phyloP scores from a whole-genome alignment of 2,329 filamentous ascomycete genomes.

The Coniochaeta pulveracea region DNA sequence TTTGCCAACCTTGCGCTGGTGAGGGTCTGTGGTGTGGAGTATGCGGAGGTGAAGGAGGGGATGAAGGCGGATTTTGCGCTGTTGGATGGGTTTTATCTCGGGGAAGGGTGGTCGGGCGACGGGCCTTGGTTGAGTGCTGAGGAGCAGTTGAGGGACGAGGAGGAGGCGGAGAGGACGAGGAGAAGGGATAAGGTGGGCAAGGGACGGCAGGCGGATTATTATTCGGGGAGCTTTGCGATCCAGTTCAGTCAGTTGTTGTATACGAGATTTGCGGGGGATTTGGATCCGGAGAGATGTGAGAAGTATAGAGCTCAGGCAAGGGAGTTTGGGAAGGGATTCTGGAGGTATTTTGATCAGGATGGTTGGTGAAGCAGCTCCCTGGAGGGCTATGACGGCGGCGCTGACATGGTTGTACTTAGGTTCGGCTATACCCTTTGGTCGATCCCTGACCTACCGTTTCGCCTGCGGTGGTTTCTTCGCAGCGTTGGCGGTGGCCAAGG shows the following conservation, averaged over 20 bases:
- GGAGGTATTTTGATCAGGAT: slow-evolving; percentile 27
- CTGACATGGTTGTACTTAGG: no score
- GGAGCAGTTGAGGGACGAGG: not conserved
- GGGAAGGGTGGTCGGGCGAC: slow-evolving; percentile 73
- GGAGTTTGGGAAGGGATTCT: slow-evolving; percentile 24
- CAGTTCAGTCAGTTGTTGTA: slow-evolving; percentile 72
- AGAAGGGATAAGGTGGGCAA: not conserved
- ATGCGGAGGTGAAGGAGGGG: slow-evolving; percentile 45
- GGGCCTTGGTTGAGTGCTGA: slow-evolving; percentile 34
- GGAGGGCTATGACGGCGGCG: no score
- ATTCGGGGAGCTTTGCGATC: slow-evolving; percentile 73
- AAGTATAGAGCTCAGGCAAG: slow-evolving; percentile 36
- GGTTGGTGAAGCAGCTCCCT: slow-evolving; percentile 19
- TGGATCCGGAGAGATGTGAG: slow-evolving; percentile 53
- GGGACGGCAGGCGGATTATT: slow-evolving; percentile 64
- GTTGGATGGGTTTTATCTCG: slow-evolving; percentile 68
- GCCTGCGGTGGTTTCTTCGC: slow-evolving; percentile 30
- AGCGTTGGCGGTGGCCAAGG: slow-evolving; percentile 23
- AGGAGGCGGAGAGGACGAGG: slow-evolving; percentile 48
- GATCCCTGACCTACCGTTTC: slow-evolving; percentile 32
- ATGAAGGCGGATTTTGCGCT: slow-evolving; percentile 68
- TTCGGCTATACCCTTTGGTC: slow-evolving; percentile 31
- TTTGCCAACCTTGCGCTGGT: slow-evolving; percentile 72
- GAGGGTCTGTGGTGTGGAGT: slow-evolving; percentile 56
- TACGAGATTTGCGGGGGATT: slow-evolving; percentile 55